phyloP scores from a whole-genome alignment of 768 basidiomycete species.

The Cystobasidium onofrii region DNA sequence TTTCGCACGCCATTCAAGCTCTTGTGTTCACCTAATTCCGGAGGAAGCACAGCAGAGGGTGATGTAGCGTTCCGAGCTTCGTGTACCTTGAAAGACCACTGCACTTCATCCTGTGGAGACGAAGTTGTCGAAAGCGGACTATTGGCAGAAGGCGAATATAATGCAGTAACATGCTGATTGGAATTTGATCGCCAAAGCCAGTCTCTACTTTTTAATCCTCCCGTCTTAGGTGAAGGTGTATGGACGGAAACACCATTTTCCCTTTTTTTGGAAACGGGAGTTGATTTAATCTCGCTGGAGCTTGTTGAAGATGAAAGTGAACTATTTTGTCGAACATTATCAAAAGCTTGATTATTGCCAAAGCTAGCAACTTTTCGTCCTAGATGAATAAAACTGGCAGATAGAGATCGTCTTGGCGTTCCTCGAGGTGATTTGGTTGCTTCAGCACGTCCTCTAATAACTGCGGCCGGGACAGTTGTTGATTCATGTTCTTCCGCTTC shows the following conservation, averaged over 20 bases:
- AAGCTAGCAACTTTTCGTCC: neutral
- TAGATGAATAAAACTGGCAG: neutral
- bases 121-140: neutral
- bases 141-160: neutral
- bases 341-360: neutral
- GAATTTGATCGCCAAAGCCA: neutral
- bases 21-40: neutral
- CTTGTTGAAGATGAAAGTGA: neutral
- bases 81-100: neutral
- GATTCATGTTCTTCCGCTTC: neutral
- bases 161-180: neutral
- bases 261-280: neutral
- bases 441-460: neutral
- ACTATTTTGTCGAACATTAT: neutral
- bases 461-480: neutral
- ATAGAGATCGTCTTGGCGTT: neutral
- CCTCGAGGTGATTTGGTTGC: neutral
- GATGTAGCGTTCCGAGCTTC: neutral
- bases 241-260: neutral
- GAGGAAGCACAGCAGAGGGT: neutral
- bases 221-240: neutral
- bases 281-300: neutral
- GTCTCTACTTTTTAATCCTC: neutral
- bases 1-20: too few species aligned
- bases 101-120: neutral